Percentiles rank a stretch among this genome's conserved stretches.
phyloP scores from a whole-genome alignment of 208 protist genomes.

The Trypanosoma vivax region DNA sequence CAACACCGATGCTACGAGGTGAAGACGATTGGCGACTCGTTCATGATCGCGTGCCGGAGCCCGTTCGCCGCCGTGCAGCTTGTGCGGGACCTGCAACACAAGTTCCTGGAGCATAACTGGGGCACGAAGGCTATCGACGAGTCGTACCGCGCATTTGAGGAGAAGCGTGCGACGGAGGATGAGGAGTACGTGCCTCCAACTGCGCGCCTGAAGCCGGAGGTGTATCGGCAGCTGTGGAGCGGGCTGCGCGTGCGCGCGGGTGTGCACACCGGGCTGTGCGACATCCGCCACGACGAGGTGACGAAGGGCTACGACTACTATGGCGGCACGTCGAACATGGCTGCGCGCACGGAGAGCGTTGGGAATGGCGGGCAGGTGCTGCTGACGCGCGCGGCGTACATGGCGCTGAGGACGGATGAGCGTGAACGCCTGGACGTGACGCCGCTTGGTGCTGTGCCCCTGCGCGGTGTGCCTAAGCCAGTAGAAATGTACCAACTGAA shows the following conservation, averaged over 20 bases:
- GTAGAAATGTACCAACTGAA: constrained; percentile 34
- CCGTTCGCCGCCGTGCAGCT: constrained; percentile 34
- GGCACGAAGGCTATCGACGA: constrained; percentile 24
- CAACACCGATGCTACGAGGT: constrained; percentile 72
- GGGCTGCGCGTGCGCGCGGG: constrained; percentile 55
- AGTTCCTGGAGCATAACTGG: constrained; percentile 48
- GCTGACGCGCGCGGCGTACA: not conserved
- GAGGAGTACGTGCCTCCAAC: constrained; percentile 18
- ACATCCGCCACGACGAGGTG: constrained; percentile 4
- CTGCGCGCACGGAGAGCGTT: not conserved
- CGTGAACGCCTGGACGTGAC: constrained; percentile 6
- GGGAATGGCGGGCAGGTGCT: constrained; percentile 4
- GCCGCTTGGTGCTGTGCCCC: constrained; percentile 21
- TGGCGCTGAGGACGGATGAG: not conserved
- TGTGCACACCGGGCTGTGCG: constrained; percentile 25
- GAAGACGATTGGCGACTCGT: constrained; percentile 78
- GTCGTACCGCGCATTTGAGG: constrained; percentile 33
- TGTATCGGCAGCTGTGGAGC: constrained; percentile 19
- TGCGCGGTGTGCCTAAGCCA: constrained; percentile 38
- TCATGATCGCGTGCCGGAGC: constrained; percentile 29
- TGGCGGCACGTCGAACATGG: not conserved
- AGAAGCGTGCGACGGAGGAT: constrained; percentile 7
- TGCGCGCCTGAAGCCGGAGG: constrained; percentile 18
- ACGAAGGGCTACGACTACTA: constrained; percentile 8
- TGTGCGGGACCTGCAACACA: constrained; percentile 35